A percentile compares a stretch with the other conserved stretches of the same genome.
These are phyloP conservation scores for Pythium rishiriense DNA, from an alignment of 352 stramenopile species.

Conservation along the genomic window DNA sequence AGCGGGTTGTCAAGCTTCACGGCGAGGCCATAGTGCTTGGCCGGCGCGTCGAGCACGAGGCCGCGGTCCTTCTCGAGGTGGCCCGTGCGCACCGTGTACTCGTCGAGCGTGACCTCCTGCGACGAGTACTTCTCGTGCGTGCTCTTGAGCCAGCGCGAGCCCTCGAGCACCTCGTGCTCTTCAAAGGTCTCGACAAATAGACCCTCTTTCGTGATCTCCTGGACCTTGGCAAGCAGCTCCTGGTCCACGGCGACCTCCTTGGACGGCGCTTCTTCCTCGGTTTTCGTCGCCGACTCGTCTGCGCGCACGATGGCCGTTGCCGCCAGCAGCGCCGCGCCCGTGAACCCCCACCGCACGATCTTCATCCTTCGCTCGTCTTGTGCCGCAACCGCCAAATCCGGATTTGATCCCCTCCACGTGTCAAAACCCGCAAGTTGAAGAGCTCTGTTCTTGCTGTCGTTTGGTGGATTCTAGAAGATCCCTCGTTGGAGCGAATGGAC, in stretches of 20 bases:
- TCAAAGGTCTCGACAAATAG: slow-evolving; percentile 86
- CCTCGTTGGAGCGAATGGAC: slow-evolving; percentile 12
- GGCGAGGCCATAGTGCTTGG: slow-evolving; percentile 81
- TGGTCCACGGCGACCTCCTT: slow-evolving; percentile 30
- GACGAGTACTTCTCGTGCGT: slow-evolving; percentile 76
- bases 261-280: slow-evolving; percentile 15
- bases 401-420: slow-evolving; percentile 23
- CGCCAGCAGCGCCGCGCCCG: slow-evolving; percentile 45
- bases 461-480: slow-evolving; percentile 37
- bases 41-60: slow-evolving; percentile 68
- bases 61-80: slow-evolving; percentile 62
- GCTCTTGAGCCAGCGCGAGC: slow-evolving; percentile 83
- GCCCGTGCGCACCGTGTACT: slow-evolving; percentile 58
- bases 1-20: slow-evolving; percentile 71
- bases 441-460: neutral
- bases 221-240: slow-evolving; percentile 41
- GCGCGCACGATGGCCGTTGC: slow-evolving; percentile 23
- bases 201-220: slow-evolving; percentile 51
- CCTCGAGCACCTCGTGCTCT: slow-evolving; percentile 51
- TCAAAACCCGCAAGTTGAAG: slow-evolving; percentile 27
- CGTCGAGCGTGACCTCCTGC: slow-evolving; percentile 66
- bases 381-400: slow-evolving; percentile 5
- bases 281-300: slow-evolving; percentile 2
- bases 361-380: slow-evolving; percentile 48
- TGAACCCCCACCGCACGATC: slow-evolving; percentile 44